Evolutionary conservation across 768 basidiomycete genomes (phyloP), one percentile per base, ranked within the genome.

Genomic region (Leccinum disarticulatum): DNA sequence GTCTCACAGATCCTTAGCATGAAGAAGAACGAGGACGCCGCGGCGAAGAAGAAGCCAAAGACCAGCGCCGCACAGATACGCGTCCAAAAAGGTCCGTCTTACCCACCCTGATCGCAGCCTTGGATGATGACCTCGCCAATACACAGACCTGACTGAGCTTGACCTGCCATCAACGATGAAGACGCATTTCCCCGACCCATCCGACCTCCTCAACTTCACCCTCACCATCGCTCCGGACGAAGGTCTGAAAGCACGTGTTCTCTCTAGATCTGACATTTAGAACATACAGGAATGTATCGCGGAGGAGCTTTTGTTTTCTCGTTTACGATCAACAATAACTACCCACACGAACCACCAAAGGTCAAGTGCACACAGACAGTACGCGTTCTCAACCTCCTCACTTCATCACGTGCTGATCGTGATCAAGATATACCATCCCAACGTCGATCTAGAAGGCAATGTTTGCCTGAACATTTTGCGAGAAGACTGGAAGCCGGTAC

Each of bases 401-500:
- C 19, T 43, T 46, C 13, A 52, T 41, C 8, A 25, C 17, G 17
- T 43, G 41, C 54, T 69, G 33, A 69, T 60, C 28, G 13, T 2
- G 27, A 28, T 41, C 54, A 64, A 98, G 96, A 98, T 98, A 71
- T 99, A 99, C 74, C 97, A 99, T 73, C 97, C 97, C 1, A 99
- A 99, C 70, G 89, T 99, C 55, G 97, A 99, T 74, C 83, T 97
- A 38, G 94, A 98, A 72, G 97, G 97, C 49, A 98, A 98, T 66
- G 96, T 99, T 50, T 99, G 97, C 79, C 75, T 99, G 67, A 98
- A 98, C 77, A 98, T 98, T 72, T 83, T 98, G 59, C 87, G 97
- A 72, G 97, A 99, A 79, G 97, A 99, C 77, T 99, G 97, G 97
- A 99, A 99, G 71, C 97, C 97, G 6, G 97, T 99, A 3, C 80